Evolutionary conservation across 129 eudicot species (phyloP).

Genomic region (Chrysanthemum makinoi): DNA sequence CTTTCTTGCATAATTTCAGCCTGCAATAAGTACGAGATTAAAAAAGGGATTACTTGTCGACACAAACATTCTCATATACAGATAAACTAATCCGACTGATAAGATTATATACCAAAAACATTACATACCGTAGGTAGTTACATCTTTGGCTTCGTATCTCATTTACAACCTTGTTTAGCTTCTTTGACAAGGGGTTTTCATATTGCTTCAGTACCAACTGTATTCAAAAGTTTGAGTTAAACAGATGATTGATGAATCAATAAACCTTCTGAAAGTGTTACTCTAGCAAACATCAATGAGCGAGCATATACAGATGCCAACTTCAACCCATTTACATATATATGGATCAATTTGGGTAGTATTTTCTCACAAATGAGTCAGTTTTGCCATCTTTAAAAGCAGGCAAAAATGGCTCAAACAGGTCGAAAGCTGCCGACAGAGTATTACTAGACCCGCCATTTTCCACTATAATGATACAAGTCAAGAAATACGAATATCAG

Average conservation of each 20-base stretch:
- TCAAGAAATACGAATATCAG: not conserved
- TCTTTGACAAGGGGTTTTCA: slow-evolving; percentile 88
- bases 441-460: no score
- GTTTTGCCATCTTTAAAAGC: no score
- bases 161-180: slow-evolving; percentile 69
- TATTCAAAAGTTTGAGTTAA: slow-evolving; percentile 14
- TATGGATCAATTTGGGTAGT: no score
- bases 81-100: not conserved
- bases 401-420: no score
- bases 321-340: no score
- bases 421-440: no score
- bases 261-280: no score
- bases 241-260: not conserved
- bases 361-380: no score
- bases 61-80: not conserved
- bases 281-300: no score
- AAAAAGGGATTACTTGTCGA: not conserved
- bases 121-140: slow-evolving; percentile 75
- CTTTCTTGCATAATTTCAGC: slow-evolving; percentile 86
- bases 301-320: no score
- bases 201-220: slow-evolving; percentile 89
- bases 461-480: no score
- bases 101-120: not conserved
- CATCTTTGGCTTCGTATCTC: slow-evolving; percentile 94
- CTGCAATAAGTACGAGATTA: slow-evolving; percentile 42